These are phyloP conservation scores for Streptanthus diversifolius DNA, from an alignment of 345 rosid species.

Conservation along the genomic window DNA sequence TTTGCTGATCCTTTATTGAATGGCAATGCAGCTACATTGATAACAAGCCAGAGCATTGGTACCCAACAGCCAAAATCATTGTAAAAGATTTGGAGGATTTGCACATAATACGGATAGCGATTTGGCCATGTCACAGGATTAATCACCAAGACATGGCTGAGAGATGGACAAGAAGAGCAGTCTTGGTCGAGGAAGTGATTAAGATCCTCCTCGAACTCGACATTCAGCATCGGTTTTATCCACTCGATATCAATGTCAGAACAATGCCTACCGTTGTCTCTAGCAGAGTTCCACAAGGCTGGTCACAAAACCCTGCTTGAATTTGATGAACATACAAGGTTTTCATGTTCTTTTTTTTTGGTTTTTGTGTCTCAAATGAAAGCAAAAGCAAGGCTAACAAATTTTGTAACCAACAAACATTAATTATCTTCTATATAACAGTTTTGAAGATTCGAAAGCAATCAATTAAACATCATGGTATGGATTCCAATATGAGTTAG, in stretches of 20 bases:
- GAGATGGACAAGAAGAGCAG: conserved; percentile 54
- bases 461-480: not conserved
- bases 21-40: conserved; percentile 51
- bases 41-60: conserved; percentile 75
- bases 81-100: conserved; percentile 52
- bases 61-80: conserved; percentile 47
- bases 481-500: too few relatives aligned
- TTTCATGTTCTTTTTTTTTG: not conserved
- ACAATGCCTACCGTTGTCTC: conserved; percentile 46
- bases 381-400: conserved; percentile 4
- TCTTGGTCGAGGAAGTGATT: conserved; percentile 62
- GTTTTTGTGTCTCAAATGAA: not conserved
- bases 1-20: not conserved
- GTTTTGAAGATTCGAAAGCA: conserved; percentile 14
- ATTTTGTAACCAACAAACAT: conserved; percentile 30
- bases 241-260: conserved; percentile 59
- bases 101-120: conserved; percentile 47
- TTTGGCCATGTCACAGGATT: conserved; percentile 66
- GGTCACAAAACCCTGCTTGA: conserved; percentile 35
- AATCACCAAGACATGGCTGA: conserved; percentile 66
- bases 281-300: conserved; percentile 42
- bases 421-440: not conserved
- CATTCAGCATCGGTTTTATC: conserved; percentile 60
- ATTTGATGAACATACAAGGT: not conserved
- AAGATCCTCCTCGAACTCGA: conserved; percentile 69